Evolutionary conservation across 345 rosid species (phyloP).

Genomic region (Capsella bursapastoris): DNA sequence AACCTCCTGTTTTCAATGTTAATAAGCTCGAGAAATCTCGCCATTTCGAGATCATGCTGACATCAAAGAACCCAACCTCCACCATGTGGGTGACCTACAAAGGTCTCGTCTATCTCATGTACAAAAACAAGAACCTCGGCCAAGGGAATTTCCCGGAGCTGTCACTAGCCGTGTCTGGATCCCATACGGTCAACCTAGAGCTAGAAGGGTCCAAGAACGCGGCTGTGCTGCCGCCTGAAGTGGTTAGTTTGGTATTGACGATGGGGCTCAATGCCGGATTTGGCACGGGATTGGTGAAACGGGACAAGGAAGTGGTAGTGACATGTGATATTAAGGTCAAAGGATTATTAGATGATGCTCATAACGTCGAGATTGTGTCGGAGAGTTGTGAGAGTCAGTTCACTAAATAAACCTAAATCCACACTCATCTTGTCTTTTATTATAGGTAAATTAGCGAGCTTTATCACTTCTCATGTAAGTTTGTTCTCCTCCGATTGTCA

Average conservation of each 20-base stretch:
- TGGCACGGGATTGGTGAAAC: slow-evolving; percentile 38
- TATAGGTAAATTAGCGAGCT: background rate
- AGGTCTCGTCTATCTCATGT: slow-evolving; percentile 24
- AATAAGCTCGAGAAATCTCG: slow-evolving; percentile 19
- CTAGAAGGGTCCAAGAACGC: slow-evolving; percentile 21
- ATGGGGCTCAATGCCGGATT: slow-evolving; percentile 35
- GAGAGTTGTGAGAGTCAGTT: slow-evolving; percentile 54
- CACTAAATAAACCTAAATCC: slow-evolving; percentile 4
- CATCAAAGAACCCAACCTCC: slow-evolving; percentile 33
- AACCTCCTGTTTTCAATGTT: slow-evolving; percentile 25
- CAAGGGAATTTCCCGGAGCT: slow-evolving; percentile 26
- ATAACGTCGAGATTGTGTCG: slow-evolving; percentile 47
- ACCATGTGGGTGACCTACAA: slow-evolving; percentile 36
- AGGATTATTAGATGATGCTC: slow-evolving; percentile 43
- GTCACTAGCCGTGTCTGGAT: slow-evolving; percentile 18
- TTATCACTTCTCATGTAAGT: background rate
- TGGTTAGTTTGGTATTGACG: slow-evolving; percentile 39
- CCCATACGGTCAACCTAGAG: slow-evolving; percentile 6
- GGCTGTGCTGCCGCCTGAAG: slow-evolving; percentile 6
- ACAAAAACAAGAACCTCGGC: slow-evolving; percentile 24
- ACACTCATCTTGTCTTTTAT: background rate
- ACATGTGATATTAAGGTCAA: slow-evolving; percentile 58
- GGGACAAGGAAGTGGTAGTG: slow-evolving; percentile 42
- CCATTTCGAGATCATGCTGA: slow-evolving; percentile 21
- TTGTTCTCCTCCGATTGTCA: background rate